Evolutionary conservation across 2,329 filamentous ascomycete genomes (phyloP).

Genomic region (Phialophora tarda): DNA sequence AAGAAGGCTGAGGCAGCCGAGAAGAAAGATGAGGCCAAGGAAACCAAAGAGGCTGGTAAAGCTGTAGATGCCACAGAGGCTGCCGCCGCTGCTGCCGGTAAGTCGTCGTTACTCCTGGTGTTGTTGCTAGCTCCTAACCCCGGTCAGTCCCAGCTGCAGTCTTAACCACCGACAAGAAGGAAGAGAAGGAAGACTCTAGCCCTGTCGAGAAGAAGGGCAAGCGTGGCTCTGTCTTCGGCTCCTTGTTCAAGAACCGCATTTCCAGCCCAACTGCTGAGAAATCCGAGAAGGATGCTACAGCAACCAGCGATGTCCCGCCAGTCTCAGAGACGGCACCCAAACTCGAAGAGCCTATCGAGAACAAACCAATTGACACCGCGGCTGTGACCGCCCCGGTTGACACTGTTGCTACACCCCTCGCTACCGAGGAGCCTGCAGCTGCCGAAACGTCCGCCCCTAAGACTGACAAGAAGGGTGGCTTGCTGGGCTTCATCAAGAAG

Average conservation of each 20-base stretch:
- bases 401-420: constrained; percentile 41
- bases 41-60: constrained; percentile 45
- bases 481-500: constrained; percentile 45
- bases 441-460: constrained; percentile 43
- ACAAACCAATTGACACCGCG: constrained; percentile 50
- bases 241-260: constrained; percentile 75
- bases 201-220: constrained; percentile 73
- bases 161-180: constrained; percentile 58
- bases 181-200: constrained; percentile 53
- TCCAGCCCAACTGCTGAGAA: constrained; percentile 54
- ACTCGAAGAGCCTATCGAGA: constrained; percentile 53
- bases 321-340: constrained; percentile 58
- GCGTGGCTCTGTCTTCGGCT: constrained; percentile 83
- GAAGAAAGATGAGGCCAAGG: constrained; percentile 51
- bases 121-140: constrained; percentile 23
- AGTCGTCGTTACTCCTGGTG: constrained; percentile 24
- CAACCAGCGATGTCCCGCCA: constrained; percentile 54
- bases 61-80: constrained; percentile 49
- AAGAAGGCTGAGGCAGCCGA: constrained; percentile 51
- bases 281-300: constrained; percentile 55
- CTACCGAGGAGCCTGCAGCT: constrained; percentile 43
- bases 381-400: constrained; percentile 53
- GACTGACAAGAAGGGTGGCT: constrained; percentile 43
- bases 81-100: constrained; percentile 42
- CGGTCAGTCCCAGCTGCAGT: constrained; percentile 48